These are phyloP conservation scores for Juglanconis oblonga DNA, from an alignment of 2,329 filamentous ascomycete species.

Conservation along the genomic window DNA sequence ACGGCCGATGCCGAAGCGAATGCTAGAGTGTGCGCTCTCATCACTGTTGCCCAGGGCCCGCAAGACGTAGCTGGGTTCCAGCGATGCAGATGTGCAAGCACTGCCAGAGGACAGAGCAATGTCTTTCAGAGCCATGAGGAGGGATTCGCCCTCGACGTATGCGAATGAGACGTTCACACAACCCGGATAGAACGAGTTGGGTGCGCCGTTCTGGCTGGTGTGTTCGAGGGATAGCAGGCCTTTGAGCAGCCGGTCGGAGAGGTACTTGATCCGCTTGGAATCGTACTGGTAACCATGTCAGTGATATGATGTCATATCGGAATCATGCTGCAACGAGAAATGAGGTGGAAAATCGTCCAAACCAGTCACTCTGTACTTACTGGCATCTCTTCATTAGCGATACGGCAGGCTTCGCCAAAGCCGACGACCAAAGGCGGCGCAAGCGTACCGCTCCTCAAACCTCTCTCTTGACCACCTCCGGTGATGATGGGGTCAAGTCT, in stretches of 20 bases:
- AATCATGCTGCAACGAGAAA: slow-evolving; percentile 29
- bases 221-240: slow-evolving; percentile 89
- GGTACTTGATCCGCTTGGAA: slow-evolving; percentile 72
- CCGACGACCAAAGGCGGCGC: slow-evolving; percentile 86
- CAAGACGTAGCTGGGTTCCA: slow-evolving; percentile 95
- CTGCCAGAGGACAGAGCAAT: slow-evolving; percentile 96
- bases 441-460: slow-evolving; percentile 88
- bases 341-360: slow-evolving; percentile 48
- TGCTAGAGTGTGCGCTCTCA: slow-evolving; percentile 96
- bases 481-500: slow-evolving; percentile 94
- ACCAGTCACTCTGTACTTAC: slow-evolving; percentile 54
- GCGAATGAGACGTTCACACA: slow-evolving; percentile 99
- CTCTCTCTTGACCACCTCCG: slow-evolving; percentile 93
- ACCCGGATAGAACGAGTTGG: slow-evolving; percentile 82
- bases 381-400: slow-evolving; percentile 84
- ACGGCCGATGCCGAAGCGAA: slow-evolving; percentile 93
- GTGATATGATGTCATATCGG: background rate
- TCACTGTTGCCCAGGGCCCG: slow-evolving; percentile 93
- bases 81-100: slow-evolving; percentile 92
- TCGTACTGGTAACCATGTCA: slow-evolving; percentile 70
- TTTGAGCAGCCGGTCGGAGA: slow-evolving; percentile 80
- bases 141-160: slow-evolving; percentile 95
- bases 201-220: slow-evolving; percentile 85
- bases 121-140: slow-evolving; percentile 97
- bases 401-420: slow-evolving; percentile 91